phyloP scores from a whole-genome alignment of 306 rosid species.

The Crotalaria pallida region DNA sequence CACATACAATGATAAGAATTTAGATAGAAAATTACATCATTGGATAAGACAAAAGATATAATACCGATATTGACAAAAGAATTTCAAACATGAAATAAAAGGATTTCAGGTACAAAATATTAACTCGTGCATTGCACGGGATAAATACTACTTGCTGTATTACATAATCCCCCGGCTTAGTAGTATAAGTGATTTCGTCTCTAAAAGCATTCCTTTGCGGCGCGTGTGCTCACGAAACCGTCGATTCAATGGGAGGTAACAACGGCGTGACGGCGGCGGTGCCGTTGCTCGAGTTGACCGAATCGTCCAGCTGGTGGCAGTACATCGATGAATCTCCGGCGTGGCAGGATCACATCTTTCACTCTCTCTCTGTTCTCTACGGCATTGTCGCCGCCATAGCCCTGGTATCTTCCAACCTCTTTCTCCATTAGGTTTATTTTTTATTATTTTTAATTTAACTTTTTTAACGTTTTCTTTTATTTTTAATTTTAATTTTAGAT shows the following conservation, averaged over 20 bases:
- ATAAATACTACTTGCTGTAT: too few species aligned
- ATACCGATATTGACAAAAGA: too few species aligned
- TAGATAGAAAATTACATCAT: too few species aligned
- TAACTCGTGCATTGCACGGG: too few species aligned
- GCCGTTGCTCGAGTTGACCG: conserved; percentile 43
- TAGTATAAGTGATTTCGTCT: not conserved
- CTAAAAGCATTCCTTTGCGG: not conserved
- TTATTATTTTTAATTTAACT: not conserved
- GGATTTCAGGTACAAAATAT: too few species aligned
- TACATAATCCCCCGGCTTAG: too few species aligned
- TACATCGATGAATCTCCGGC: conserved; percentile 52
- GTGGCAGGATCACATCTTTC: conserved; percentile 82
- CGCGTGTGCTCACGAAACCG: not conserved
- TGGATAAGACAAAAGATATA: too few species aligned
- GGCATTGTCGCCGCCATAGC: conserved; percentile 72
- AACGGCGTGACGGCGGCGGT: conserved; percentile 34
- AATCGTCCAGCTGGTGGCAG: conserved; percentile 69
- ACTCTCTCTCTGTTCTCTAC: conserved; percentile 64
- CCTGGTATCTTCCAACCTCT: conserved; percentile 34
- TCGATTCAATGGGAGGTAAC: conserved; percentile 26
- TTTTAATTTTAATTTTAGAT: not conserved
- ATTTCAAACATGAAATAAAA: too few species aligned
- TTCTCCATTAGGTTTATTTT: conserved; percentile 24
- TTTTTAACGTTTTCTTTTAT: too few species aligned
- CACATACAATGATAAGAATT: too few species aligned